A percentile compares a stretch with the other conserved stretches of the same genome.
Conservation (phyloP, 441 rosid species). For the Oxalis stricta region DNA sequence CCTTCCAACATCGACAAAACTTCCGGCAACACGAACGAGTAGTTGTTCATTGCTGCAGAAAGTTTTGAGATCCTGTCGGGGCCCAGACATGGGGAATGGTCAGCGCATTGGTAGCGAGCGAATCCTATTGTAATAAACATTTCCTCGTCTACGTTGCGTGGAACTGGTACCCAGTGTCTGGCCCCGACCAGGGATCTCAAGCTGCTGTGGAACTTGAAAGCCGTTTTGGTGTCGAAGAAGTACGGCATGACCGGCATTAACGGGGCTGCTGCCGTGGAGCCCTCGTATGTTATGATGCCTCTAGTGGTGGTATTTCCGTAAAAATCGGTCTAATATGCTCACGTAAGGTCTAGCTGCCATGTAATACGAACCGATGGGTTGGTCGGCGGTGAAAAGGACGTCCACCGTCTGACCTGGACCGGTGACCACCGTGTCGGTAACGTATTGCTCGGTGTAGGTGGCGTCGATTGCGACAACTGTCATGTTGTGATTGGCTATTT, state of each 20-base stretch:
- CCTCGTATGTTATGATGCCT: slow-evolving; percentile 39
- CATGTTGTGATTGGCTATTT: slow-evolving; percentile 66
- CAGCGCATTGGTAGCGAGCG: slow-evolving; percentile 28
- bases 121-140: slow-evolving; percentile 71
- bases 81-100: slow-evolving; percentile 31
- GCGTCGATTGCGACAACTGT: slow-evolving; percentile 76
- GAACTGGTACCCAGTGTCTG: slow-evolving; percentile 58
- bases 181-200: slow-evolving; percentile 29
- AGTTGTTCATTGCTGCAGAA: slow-evolving; percentile 76
- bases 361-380: slow-evolving; percentile 48
- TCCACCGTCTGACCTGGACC: slow-evolving; percentile 84
- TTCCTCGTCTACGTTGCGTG: slow-evolving; percentile 40
- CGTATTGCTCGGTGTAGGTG: slow-evolving; percentile 43
- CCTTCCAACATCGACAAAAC: slow-evolving; percentile 50
- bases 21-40: slow-evolving; percentile 40
- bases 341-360: slow-evolving; percentile 66
- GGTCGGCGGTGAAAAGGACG: slow-evolving; percentile 52
- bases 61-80: slow-evolving; percentile 13
- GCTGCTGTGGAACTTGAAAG: slow-evolving; percentile 39
- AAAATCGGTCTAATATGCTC: slow-evolving; percentile 19
- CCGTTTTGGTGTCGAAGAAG: slow-evolving; percentile 54
- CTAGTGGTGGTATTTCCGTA: slow-evolving; percentile 50
- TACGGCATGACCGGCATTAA: slow-evolving; percentile 56
- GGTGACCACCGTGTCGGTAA: slow-evolving; percentile 45
- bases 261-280: slow-evolving; percentile 13